phyloP scores from a whole-genome alignment of 2,329 filamentous ascomycete species.

The Fusarium equiseti region DNA sequence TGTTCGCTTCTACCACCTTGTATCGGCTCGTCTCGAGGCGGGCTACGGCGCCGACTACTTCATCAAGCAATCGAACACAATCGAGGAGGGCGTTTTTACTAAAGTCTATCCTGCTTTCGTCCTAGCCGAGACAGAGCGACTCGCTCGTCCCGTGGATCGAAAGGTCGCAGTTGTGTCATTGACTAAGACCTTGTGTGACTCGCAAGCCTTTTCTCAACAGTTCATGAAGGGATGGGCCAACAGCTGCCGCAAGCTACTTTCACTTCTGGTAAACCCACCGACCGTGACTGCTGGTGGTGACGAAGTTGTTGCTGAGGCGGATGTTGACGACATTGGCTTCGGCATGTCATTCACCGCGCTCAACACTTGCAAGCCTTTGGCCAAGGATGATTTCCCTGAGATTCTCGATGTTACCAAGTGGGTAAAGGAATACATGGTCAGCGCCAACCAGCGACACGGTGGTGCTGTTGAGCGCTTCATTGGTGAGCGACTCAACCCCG shows the following conservation, averaged over 20 bases:
- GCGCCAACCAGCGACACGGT: conserved; percentile 78
- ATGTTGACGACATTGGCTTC: conserved; percentile 95
- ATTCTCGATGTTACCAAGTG: conserved; percentile 85
- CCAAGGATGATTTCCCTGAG: conserved; percentile 86
- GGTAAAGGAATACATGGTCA: conserved; percentile 82
- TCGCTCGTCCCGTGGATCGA: conserved; percentile 87
- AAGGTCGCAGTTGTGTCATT: conserved; percentile 94
- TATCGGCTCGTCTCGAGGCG: conserved; percentile 80
- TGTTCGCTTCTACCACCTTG: conserved; percentile 92
- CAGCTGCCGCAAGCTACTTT: conserved; percentile 89
- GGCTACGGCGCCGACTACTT: conserved; percentile 95
- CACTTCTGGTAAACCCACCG: conserved; percentile 89
- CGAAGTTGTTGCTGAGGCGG: conserved; percentile 85
- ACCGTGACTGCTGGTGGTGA: conserved; percentile 74
- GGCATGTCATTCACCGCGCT: conserved; percentile 94
- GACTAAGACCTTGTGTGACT: conserved; percentile 91
- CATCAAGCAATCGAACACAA: conserved; percentile 82
- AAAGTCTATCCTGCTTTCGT: conserved; percentile 89
- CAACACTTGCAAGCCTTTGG: conserved; percentile 84
- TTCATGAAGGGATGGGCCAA: conserved; percentile 92
- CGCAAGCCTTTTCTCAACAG: conserved; percentile 81
- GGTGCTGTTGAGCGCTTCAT: conserved; percentile 80
- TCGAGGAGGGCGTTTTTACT: conserved; percentile 84
- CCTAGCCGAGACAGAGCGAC: conserved; percentile 87
- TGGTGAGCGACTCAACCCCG: conserved; percentile 74